Conservation (phyloP, 2,329 filamentous ascomycete species). For the Colletotrichum orbiculare region DNA sequence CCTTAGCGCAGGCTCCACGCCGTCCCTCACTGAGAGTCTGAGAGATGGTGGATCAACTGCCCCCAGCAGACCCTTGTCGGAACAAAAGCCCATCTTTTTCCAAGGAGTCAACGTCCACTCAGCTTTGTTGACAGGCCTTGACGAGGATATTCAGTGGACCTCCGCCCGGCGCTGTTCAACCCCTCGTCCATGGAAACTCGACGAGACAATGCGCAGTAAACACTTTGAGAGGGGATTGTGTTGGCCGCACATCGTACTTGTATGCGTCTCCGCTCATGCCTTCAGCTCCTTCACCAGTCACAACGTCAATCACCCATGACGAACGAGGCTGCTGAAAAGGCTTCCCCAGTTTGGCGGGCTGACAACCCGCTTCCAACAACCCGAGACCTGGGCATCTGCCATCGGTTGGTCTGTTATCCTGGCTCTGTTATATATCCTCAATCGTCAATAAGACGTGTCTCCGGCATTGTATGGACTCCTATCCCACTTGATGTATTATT, state of each 20-base stretch:
- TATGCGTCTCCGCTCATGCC: slow-evolving; percentile 17
- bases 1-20: slow-evolving; percentile 7
- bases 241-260: background rate
- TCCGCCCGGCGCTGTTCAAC: slow-evolving; percentile 9
- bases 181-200: no score
- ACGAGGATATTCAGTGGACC: slow-evolving; percentile 31
- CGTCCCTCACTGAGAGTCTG: background rate
- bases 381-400: background rate
- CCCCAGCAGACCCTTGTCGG: slow-evolving; percentile 11
- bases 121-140: slow-evolving; percentile 21
- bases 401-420: slow-evolving; percentile 9
- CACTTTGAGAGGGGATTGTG: no score
- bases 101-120: no score
- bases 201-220: no score
- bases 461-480: no score
- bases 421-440: slow-evolving; percentile 10
- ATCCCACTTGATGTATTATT: no score
- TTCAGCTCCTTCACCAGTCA: slow-evolving; percentile 18
- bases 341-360: slow-evolving; percentile 2
- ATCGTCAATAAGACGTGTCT: background rate
- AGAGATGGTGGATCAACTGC: background rate
- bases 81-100: no score
- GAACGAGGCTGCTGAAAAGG: slow-evolving; percentile 22
- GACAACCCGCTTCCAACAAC: slow-evolving; percentile 4
- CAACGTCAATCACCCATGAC: slow-evolving; percentile 17